Evolutionary conservation across 768 basidiomycete genomes (phyloP).

Genomic region (Tricholoma sp.): DNA sequence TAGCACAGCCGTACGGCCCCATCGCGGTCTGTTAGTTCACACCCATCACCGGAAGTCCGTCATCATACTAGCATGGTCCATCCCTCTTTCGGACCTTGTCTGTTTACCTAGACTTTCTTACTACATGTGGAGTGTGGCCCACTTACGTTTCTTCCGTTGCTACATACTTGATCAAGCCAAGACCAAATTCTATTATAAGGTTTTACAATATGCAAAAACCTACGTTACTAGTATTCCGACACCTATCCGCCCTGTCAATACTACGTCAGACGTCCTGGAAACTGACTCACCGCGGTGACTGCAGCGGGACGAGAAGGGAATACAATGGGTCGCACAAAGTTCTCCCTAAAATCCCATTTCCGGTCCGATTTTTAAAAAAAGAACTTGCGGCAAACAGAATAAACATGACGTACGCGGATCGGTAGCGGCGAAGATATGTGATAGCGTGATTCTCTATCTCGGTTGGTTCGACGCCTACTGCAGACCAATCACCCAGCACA

Average conservation of each 20-base stretch:
- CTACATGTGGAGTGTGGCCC: neutral
- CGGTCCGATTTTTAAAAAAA: conserved; percentile 11
- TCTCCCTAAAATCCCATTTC: conserved; percentile 40
- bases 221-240: conserved; percentile 15
- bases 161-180: neutral
- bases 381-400: conserved; percentile 1
- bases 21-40: conserved; percentile 16
- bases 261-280: conserved; percentile 5
- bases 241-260: conserved; percentile 9
- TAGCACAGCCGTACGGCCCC: conserved; percentile 14
- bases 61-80: neutral
- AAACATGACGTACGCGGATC: conserved; percentile 67
- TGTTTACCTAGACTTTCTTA: neutral
- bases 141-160: neutral
- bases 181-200: neutral
- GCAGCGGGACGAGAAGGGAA: conserved; percentile 47
- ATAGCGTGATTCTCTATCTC: conserved; percentile 86
- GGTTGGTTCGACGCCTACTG: conserved; percentile 74
- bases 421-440: conserved; percentile 83
- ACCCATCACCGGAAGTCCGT: conserved; percentile 1
- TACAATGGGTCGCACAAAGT: conserved; percentile 63
- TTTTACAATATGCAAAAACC: neutral
- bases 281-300: conserved; percentile 24
- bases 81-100: neutral
- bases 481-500: conserved; percentile 76